phyloP scores from a whole-genome alignment of 352 stramenopile genomes.

The Pythium sukuiense region DNA sequence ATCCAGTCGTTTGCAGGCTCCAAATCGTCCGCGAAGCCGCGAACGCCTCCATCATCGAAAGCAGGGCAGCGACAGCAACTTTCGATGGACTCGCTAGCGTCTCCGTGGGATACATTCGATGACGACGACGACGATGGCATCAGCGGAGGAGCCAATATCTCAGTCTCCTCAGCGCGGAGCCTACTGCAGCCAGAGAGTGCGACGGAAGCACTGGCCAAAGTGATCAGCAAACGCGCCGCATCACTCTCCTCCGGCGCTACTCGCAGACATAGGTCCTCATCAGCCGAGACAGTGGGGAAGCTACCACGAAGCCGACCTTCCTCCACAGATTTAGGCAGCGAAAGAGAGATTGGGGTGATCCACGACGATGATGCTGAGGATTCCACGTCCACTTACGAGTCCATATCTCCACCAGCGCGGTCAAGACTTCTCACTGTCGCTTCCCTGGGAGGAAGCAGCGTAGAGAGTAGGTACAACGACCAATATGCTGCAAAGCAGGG shows the following conservation, averaged over 20 bases:
- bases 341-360: not conserved
- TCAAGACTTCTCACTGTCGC: constrained; percentile 8
- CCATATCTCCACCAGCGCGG: not conserved
- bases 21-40: not conserved
- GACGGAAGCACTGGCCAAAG: constrained; percentile 15
- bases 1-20: constrained; percentile 9
- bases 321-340: not conserved
- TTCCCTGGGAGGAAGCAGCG: constrained; percentile 11
- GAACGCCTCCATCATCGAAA: not conserved
- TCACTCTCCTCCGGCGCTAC: constrained; percentile 11
- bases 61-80: not conserved
- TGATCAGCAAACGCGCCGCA: constrained; percentile 14
- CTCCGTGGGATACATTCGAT: constrained; percentile 22
- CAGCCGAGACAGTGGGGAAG: not conserved
- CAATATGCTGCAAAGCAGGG: not conserved
- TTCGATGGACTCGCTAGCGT: constrained; percentile 7
- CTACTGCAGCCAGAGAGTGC: constrained; percentile 21
- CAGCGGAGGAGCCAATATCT: not conserved
- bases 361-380: constrained; percentile 1
- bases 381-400: not conserved
- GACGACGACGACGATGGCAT: constrained; percentile 11
- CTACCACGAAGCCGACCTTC: not conserved
- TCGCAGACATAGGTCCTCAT: not conserved
- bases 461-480: not conserved
- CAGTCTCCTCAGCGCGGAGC: not conserved